Base-by-base conservation (phyloP, 2,329 filamentous ascomycete species). In the Cercospora janseana region DNA sequence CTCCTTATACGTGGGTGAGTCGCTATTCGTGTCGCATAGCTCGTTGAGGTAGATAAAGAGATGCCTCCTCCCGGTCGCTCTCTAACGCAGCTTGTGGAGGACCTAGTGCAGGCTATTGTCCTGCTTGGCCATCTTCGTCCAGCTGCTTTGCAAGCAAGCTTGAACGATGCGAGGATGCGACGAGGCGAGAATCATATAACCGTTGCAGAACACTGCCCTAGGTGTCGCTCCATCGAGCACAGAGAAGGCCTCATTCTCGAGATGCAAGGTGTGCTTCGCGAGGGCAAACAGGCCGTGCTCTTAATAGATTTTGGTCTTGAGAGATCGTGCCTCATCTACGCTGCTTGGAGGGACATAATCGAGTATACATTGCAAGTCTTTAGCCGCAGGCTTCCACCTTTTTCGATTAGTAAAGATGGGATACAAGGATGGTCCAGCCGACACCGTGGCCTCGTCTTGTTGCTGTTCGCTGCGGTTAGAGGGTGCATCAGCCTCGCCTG, bases 1-100 rank as follows among this genome's bases (percentile, higher is more conserved):
- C 35, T 38, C 35, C 9, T 38, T 38, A 5, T 15, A 6, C 12
- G 35, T 38, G 6, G 35, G 35, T 21, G 35, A 15, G 23, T 38
- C 18, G 18, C 35, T 20, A 10, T 12, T 9, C 6, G 6, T 13
- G 13, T 23, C 18, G 15, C 8, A 20, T 10, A 38, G 18, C 35
- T 38, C 35, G 35, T 38, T 38, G 15, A 38, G 35, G 13, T 38
- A 38, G 18, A 38, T 18, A 13, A 38, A 38, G 8, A 20, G 35
- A 13, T 38, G 35, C 18, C 35, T 38, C 12, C 10, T 23, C 9
- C 15, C 15, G 6, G 7, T 21, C 7, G 35, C 35, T 6, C 35
- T 15, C 8, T 12, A 9, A 8, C 10, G 8, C 10, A 38, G 18
- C 18, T 21, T 38, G 15, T 20, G 10, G 7, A 38, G 13, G 8